Percentiles rank a stretch among this genome's conserved stretches.
These are phyloP conservation scores for Coniella vitis DNA, from an alignment of 2,329 filamentous ascomycete species.

Conservation along the genomic window DNA sequence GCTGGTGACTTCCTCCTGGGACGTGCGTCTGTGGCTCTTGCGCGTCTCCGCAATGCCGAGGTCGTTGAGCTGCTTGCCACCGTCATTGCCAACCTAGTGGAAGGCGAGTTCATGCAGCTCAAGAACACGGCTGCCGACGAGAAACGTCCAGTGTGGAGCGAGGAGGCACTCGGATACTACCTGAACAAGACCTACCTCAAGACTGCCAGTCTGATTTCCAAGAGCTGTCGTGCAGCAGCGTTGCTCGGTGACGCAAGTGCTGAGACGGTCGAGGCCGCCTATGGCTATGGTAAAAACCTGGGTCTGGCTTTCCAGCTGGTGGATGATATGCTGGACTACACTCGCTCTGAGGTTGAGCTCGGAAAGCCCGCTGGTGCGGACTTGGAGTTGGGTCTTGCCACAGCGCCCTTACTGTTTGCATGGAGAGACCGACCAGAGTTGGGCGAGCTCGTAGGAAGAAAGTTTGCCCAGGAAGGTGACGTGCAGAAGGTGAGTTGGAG, in stretches of 20 bases:
- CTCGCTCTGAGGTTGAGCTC: constrained; percentile 72
- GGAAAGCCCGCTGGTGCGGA: constrained; percentile 95
- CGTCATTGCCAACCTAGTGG: constrained; percentile 94
- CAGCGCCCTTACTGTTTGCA: constrained; percentile 87
- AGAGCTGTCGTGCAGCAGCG: constrained; percentile 86
- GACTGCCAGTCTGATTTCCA: constrained; percentile 90
- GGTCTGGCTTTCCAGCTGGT: constrained; percentile 95
- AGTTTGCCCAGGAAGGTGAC: constrained; percentile 79
- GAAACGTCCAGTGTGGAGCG: constrained; percentile 73
- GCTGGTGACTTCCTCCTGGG: constrained; percentile 96
- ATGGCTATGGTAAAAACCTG: constrained; percentile 86
- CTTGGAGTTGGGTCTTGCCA: constrained; percentile 85
- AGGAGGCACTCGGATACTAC: constrained; percentile 88
- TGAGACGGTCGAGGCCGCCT: constrained; percentile 82
- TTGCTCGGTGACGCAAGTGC: constrained; percentile 70
- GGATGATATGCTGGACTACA: constrained; percentile 97
- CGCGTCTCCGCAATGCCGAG: constrained; percentile 83
- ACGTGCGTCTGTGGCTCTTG: constrained; percentile 86
- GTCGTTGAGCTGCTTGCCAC: constrained; percentile 92
- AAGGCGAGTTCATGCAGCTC: constrained; percentile 99
- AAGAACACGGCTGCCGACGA: constrained; percentile 93
- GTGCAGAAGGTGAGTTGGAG: constrained; percentile 62
- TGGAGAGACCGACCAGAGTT: constrained; percentile 86
- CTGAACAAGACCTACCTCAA: constrained; percentile 98
- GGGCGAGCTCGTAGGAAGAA: constrained; percentile 82